Conservation (phyloP, 768 basidiomycete genomes). For the Boletus rubropictus region DNA sequence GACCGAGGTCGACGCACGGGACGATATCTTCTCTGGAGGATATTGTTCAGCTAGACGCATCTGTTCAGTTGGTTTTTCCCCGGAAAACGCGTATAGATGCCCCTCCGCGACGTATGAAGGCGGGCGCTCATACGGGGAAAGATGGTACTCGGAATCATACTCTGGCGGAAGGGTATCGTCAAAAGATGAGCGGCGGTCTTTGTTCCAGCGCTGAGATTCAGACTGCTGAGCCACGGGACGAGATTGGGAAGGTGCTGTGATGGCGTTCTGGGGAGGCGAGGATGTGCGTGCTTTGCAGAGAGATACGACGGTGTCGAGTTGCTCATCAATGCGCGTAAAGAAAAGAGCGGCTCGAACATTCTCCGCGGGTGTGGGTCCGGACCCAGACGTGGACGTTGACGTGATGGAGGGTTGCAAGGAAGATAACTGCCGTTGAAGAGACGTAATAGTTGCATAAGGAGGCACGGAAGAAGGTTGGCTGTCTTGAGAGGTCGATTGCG, state of each 20-base stretch:
- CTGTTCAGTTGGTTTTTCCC: constrained; percentile 11
- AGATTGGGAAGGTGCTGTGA: constrained; percentile 19
- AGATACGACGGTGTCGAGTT: constrained; percentile 61
- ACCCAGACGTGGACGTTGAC: constrained; percentile 2
- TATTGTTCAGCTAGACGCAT: constrained; percentile 8
- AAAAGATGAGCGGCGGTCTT: constrained; percentile 4
- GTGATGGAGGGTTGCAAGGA: constrained; percentile 47
- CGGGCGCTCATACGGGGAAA: constrained; percentile 17
- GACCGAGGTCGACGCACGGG: neutral
- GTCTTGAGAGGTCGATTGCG: constrained; percentile 8
- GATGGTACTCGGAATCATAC: constrained; percentile 37
- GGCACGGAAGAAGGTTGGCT: constrained; percentile 1
- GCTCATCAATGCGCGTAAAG: constrained; percentile 70
- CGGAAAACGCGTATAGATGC: neutral
- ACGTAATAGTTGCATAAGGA: constrained; percentile 45
- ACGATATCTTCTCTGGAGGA: constrained; percentile 19
- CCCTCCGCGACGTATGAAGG: constrained; percentile 23
- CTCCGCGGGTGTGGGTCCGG: constrained; percentile 36
- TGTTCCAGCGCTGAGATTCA: constrained; percentile 30
- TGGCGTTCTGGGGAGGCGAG: constrained; percentile 2
- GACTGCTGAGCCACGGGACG: constrained; percentile 18
- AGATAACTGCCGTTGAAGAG: constrained; percentile 61
- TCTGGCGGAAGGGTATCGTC: constrained; percentile 45
- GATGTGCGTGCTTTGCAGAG: constrained; percentile 58
- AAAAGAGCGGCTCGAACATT: constrained; percentile 59